Evolutionary conservation across 2,329 filamentous ascomycete genomes (phyloP).

Genomic region (Didymosphaeria variabile): DNA sequence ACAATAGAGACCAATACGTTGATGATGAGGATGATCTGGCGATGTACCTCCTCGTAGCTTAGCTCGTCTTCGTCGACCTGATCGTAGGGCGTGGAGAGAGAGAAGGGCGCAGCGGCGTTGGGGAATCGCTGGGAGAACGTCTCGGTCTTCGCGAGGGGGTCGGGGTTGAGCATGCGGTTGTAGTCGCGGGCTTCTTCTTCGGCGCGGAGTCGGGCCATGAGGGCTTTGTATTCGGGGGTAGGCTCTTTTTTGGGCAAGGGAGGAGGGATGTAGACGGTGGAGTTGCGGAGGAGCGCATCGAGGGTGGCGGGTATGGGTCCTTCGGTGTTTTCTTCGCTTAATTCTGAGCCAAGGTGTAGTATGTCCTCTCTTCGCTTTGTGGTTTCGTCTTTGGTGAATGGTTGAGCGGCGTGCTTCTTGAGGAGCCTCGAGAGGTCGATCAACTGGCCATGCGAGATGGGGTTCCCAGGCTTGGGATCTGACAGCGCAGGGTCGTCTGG

Average conservation of each 20-base stretch:
- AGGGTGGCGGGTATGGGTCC: conserved; percentile 56
- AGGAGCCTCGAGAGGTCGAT: conserved; percentile 68
- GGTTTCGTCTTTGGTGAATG: not conserved
- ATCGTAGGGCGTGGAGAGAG: conserved; percentile 49
- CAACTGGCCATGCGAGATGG: conserved; percentile 76
- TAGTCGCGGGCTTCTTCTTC: conserved; percentile 86
- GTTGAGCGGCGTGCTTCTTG: conserved; percentile 38
- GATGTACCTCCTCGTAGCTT: conserved; percentile 76
- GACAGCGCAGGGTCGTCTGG: conserved; percentile 60
- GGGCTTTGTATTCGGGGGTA: conserved; percentile 82
- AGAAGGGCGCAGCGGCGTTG: conserved; percentile 61
- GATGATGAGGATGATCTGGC: conserved; percentile 84
- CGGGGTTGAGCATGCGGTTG: conserved; percentile 77
- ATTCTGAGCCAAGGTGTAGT: conserved; percentile 8
- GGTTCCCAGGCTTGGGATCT: conserved; percentile 66
- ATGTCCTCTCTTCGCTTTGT: conserved; percentile 2
- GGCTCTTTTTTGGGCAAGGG: conserved; percentile 72
- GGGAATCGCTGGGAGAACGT: conserved; percentile 69
- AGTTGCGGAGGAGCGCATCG: conserved; percentile 75
- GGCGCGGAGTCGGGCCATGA: conserved; percentile 85
- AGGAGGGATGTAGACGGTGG: conserved; percentile 79
- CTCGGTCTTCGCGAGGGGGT: conserved; percentile 56
- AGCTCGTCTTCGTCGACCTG: conserved; percentile 66
- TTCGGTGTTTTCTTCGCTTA: not conserved
- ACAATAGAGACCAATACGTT: conserved; percentile 90